Conservation (phyloP, 163 green algal species). For the Coccomyxa subellipsoidea region DNA sequence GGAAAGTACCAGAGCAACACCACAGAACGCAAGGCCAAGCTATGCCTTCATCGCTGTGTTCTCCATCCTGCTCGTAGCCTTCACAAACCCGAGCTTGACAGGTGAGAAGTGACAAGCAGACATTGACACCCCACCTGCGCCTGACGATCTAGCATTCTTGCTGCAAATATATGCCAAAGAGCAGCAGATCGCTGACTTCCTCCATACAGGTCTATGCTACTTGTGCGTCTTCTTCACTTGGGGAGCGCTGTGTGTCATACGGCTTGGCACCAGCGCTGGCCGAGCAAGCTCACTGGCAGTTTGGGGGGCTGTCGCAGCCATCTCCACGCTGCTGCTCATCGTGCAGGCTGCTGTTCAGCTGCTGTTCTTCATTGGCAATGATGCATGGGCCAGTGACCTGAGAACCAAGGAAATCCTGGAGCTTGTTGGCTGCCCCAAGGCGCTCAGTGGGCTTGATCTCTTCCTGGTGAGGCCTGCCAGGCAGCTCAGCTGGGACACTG, state of each 20-base stretch:
- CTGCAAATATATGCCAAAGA: no score
- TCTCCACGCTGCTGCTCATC: slow-evolving; percentile 2
- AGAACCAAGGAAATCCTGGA: slow-evolving; percentile 11
- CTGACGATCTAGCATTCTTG: no score
- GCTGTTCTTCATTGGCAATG: slow-evolving; percentile 14
- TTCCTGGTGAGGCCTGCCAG: not conserved
- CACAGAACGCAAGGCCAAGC: not conserved
- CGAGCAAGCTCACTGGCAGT: not conserved
- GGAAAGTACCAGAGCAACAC: not conserved
- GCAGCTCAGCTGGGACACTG: no score
- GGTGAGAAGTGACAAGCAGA: slow-evolving; percentile 1
- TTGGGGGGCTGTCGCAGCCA: slow-evolving; percentile 16
- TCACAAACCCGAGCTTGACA: slow-evolving; percentile 11
- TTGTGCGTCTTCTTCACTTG: slow-evolving; percentile 16
- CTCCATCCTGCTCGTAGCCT: slow-evolving; percentile 4
- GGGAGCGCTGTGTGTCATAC: slow-evolving; percentile 6
- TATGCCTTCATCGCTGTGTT: slow-evolving; percentile 4
- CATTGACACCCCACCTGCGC: no score
- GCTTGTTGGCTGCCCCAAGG: slow-evolving; percentile 20
- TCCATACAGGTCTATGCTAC: slow-evolving; percentile 15
- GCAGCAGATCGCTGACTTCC: not conserved
- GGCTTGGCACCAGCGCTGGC: not conserved
- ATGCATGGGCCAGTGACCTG: slow-evolving; percentile 11
- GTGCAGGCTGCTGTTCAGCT: slow-evolving; percentile 7
- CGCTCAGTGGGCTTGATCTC: not conserved